Evolutionary conservation across 371 early-diverging fungal genomes (phyloP).

Genomic region (Dinochytrium kinnereticum): DNA sequence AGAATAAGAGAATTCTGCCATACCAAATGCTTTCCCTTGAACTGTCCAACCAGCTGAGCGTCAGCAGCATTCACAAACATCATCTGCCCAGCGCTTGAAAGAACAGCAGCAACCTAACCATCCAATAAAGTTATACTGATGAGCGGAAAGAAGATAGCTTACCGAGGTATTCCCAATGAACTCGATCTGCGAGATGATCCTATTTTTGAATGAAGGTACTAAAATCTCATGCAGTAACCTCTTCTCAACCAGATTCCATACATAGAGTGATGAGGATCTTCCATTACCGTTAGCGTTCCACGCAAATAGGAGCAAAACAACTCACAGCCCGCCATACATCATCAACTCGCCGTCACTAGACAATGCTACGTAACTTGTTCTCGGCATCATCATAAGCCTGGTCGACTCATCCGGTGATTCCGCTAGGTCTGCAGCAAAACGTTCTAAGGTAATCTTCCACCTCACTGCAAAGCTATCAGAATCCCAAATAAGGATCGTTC

Average conservation of each 20-base stretch:
- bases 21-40: slow-evolving; percentile 44
- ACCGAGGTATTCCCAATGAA: slow-evolving; percentile 51
- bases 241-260: slow-evolving; percentile 55
- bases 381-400: slow-evolving; percentile 21
- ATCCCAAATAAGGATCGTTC: slow-evolving; percentile 52
- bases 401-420: slow-evolving; percentile 18
- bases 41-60: slow-evolving; percentile 49
- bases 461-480: slow-evolving; percentile 43
- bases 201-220: slow-evolving; percentile 44
- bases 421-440: slow-evolving; percentile 31
- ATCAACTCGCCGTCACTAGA: slow-evolving; percentile 49
- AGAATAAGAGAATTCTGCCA: not conserved
- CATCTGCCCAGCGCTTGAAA: slow-evolving; percentile 47
- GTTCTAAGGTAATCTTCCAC: slow-evolving; percentile 52
- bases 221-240: slow-evolving; percentile 52
- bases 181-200: slow-evolving; percentile 44
- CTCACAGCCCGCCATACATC: slow-evolving; percentile 50
- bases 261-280: slow-evolving; percentile 45
- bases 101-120: slow-evolving; percentile 47
- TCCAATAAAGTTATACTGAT: not conserved
- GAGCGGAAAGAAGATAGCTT: not conserved
- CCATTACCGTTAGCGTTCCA: too few relatives aligned
- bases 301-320: not conserved
- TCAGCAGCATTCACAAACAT: slow-evolving; percentile 49
- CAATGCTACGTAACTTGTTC: slow-evolving; percentile 35